Evolutionary conservation across 768 basidiomycete genomes (phyloP), one percentile per base, ranked within the genome.

Genomic region (Panaeolus papilionaceus): DNA sequence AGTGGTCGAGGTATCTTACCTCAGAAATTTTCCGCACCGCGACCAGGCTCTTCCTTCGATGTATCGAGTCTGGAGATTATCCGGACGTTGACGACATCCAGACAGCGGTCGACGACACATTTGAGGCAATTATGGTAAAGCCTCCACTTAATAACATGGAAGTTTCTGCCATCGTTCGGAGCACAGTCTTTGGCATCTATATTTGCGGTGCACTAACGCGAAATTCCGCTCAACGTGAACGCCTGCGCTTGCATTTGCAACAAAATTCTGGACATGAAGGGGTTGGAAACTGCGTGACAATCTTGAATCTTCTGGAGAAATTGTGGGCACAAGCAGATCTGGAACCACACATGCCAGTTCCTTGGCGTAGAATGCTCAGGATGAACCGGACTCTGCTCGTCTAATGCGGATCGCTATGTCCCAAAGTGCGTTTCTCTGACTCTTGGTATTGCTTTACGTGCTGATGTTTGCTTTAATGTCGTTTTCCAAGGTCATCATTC

Each of bases 111-210:
- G 66, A 81, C 18, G 85, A 89, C 23, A 69, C 72, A 75, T 79
- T 71, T 66, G 2, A 67, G 23, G 54, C 68, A 63, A 64, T 66
- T 63, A 45, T 44, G 63, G 37, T 68, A 38, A 44, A 70, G 38
- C 67, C 66, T n/a, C 10, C 54, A 37, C 62, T 49, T 45, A 71
- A 70, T n/a, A 76, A 71, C 51, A 78, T 81, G 47, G 79, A 83
- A 61, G 54, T 58, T 3, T 83, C 84, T 49, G 82, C 85, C 14
- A 89, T 94, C 33, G 85, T 93, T 66, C 83, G 92, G 44, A 92
- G 89, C 78, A 92, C 92, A 33, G 91, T 94, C 71, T 93, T 94
- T 72, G 86, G 87, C 54, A 88, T 92, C 67, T 93, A 89, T 73
- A 84, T 95, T 63, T 87, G 87, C 68, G 92, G 92, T 1, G 88